Evolutionary conservation across 805 yeast genomes (phyloP).

Genomic region (Candida maesae): DNA sequence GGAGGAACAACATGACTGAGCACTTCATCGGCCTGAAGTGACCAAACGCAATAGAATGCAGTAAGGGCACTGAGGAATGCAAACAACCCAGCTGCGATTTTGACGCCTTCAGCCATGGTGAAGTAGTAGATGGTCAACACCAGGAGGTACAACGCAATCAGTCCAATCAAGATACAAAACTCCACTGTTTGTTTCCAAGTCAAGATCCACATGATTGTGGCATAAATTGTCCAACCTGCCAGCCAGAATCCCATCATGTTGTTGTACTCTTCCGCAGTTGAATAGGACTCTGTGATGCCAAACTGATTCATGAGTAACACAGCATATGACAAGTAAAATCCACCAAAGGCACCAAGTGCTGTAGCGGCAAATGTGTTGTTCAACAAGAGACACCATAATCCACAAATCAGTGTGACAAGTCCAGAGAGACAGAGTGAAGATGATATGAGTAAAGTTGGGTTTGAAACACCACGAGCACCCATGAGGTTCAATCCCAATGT

Average conservation of each 20-base stretch:
- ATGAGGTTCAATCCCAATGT: constrained; percentile 43
- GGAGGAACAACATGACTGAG: constrained; percentile 14
- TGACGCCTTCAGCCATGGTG: constrained; percentile 30
- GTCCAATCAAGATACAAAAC: constrained; percentile 31
- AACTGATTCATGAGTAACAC: constrained; percentile 42
- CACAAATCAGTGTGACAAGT: constrained; percentile 44
- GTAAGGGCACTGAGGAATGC: constrained; percentile 40
- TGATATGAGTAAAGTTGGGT: constrained; percentile 41
- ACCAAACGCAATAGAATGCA: constrained; percentile 46
- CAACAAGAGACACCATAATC: constrained; percentile 45
- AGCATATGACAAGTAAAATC: constrained; percentile 51
- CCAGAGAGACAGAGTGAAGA: constrained; percentile 49
- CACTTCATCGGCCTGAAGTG: constrained; percentile 35
- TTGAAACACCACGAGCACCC: constrained; percentile 43
- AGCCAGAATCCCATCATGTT: constrained; percentile 47
- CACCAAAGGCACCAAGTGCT: constrained; percentile 50
- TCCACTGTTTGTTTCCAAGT: constrained; percentile 49
- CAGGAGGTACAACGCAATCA: constrained; percentile 23
- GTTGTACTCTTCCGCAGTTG: constrained; percentile 32
- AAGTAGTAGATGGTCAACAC: constrained; percentile 43
- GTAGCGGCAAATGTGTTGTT: constrained; percentile 57
- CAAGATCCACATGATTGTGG: constrained; percentile 41
- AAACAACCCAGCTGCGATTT: constrained; percentile 46
- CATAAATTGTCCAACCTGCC: constrained; percentile 50
- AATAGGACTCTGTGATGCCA: constrained; percentile 39